Percentiles rank a stretch among this genome's conserved stretches.
Conservation (phyloP, 179 eudicot species). For the Patellifolia procumbens region DNA sequence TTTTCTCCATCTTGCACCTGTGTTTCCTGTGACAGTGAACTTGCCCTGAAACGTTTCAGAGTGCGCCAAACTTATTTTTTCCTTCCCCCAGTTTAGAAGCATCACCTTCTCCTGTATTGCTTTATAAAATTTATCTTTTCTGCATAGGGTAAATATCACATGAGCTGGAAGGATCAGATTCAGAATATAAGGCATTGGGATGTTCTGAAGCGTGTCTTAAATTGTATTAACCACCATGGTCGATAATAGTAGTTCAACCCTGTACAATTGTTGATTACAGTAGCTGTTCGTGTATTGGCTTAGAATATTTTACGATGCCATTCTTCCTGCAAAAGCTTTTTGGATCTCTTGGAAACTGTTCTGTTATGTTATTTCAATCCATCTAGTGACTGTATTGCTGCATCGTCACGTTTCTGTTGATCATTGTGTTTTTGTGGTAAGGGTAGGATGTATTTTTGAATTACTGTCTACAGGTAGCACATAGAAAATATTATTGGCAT, state of each 20-base stretch:
- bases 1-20: not conserved
- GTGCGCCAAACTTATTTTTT: not conserved
- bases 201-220: not conserved
- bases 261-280: not conserved
- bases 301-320: not conserved
- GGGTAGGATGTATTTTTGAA: not conserved
- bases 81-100: not conserved
- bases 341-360: not conserved
- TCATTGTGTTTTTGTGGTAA: not conserved
- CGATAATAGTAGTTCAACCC: not conserved
- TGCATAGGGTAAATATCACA: not conserved
- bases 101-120: not conserved
- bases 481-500: not conserved
- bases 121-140: no score
- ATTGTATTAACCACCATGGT: not conserved
- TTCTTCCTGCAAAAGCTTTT: not conserved
- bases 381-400: not conserved
- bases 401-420: not conserved
- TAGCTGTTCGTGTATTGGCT: no score
- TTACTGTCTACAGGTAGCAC: not conserved
- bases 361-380: no score
- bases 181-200: not conserved
- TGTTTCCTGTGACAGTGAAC: not conserved
- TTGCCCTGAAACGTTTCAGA: not conserved
- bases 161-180: constrained; percentile 1